These are phyloP conservation scores for Paracoccidioides brasiliensis DNA, from an alignment of 2,329 filamentous ascomycete genomes.

Conservation along the genomic window DNA sequence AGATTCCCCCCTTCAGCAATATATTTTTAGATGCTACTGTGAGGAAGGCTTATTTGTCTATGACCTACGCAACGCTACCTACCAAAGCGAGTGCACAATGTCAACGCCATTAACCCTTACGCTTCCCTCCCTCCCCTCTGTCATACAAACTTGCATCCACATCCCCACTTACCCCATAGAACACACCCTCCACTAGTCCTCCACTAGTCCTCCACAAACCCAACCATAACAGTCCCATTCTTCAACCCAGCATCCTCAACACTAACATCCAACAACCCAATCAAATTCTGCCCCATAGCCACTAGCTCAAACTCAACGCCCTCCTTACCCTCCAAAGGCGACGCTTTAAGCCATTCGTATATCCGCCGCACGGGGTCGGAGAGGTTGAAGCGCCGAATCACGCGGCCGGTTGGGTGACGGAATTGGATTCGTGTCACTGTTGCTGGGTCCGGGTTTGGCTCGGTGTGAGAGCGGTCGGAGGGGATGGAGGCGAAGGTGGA, in stretches of 20 bases:
- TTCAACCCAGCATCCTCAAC: slow-evolving; percentile 76
- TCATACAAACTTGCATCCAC: not conserved
- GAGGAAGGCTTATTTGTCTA: too few species aligned
- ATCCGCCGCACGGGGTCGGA: slow-evolving; percentile 66
- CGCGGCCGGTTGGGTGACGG: slow-evolving; percentile 66
- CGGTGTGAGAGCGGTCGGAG: slow-evolving; percentile 57
- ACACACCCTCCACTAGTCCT: slow-evolving; percentile 13
- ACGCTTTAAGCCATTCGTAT: slow-evolving; percentile 93
- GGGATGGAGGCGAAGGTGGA: slow-evolving; percentile 58
- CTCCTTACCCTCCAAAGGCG: slow-evolving; percentile 66
- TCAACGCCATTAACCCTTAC: too few species aligned
- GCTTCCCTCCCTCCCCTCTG: not conserved
- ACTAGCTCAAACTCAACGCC: slow-evolving; percentile 78
- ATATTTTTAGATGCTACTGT: too few species aligned
- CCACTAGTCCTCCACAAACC: slow-evolving; percentile 54
- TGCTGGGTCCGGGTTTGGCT: slow-evolving; percentile 58
- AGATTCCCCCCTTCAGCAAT: too few species aligned
- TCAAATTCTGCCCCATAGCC: slow-evolving; percentile 73
- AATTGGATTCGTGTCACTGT: slow-evolving; percentile 85
- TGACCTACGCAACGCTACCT: too few species aligned
- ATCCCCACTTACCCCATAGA: not conserved
- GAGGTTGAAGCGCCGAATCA: slow-evolving; percentile 74
- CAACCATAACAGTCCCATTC: slow-evolving; percentile 91
- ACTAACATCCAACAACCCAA: slow-evolving; percentile 57
- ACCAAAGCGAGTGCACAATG: too few species aligned